These are phyloP conservation scores for Acidiella bohemica DNA, from an alignment of 495 filamentous ascomycete species.

Conservation along the genomic window DNA sequence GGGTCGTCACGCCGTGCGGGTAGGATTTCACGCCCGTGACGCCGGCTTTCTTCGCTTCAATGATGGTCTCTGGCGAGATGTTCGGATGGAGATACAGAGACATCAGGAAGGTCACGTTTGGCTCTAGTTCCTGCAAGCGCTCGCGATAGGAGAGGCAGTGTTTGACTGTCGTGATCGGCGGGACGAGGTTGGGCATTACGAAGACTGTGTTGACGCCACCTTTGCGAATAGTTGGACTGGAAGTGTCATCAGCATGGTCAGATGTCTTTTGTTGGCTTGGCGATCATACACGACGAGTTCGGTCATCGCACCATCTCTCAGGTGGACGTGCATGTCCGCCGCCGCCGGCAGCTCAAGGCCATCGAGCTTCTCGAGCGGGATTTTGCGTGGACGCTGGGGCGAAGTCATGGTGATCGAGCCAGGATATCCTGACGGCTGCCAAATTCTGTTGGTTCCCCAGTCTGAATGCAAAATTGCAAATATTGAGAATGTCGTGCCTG, in stretches of 20 bases:
- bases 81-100: conserved; percentile 69
- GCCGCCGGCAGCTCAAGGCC: conserved; percentile 20
- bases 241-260: not conserved
- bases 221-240: conserved; percentile 46
- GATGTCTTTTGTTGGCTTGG: not conserved
- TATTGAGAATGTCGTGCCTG: not conserved
- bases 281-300: conserved; percentile 56
- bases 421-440: not conserved
- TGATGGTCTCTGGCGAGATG: conserved; percentile 66
- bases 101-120: conserved; percentile 72
- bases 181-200: conserved; percentile 70
- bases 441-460: not conserved
- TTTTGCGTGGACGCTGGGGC: conserved; percentile 4
- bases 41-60: conserved; percentile 52
- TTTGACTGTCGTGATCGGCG: conserved; percentile 61
- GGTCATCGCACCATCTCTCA: conserved; percentile 72
- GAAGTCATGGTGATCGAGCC: not conserved
- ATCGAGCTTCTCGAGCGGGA: conserved; percentile 18
- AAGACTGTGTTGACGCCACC: conserved; percentile 69
- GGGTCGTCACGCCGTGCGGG: conserved; percentile 60
- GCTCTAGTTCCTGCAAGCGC: conserved; percentile 51
- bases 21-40: conserved; percentile 49
- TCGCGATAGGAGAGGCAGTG: conserved; percentile 64
- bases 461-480: not conserved
- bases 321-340: conserved; percentile 41